Evolutionary conservation across 164 flowering plant genomes (phyloP).

Genomic region (Warburgia ugandensis): DNA sequence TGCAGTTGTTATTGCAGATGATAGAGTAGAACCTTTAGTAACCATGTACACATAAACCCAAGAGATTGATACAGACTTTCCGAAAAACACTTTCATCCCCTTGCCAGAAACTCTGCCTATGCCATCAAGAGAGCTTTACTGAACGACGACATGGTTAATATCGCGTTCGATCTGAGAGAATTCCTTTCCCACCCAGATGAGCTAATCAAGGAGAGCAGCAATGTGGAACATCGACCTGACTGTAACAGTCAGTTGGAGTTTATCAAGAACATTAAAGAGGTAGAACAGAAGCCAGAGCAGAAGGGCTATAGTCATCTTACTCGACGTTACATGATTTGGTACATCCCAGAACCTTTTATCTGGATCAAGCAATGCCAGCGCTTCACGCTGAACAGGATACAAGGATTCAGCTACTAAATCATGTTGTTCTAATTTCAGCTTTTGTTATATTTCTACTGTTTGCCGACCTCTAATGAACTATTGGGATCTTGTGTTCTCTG

Average conservation of each 20-base stretch:
- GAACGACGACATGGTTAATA: slow-evolving; percentile 56
- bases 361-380: slow-evolving; percentile 83
- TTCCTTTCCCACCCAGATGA: slow-evolving; percentile 94
- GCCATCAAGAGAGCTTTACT: slow-evolving; percentile 59
- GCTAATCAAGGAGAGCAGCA: slow-evolving; percentile 85
- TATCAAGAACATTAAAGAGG: slow-evolving; percentile 77
- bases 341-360: slow-evolving; percentile 77
- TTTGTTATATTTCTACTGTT: background rate
- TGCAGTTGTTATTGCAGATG: slow-evolving; percentile 82
- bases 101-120: slow-evolving; percentile 69
- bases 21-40: slow-evolving; percentile 67
- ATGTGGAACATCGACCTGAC: slow-evolving; percentile 85
- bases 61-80: slow-evolving; percentile 50
- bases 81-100: slow-evolving; percentile 73
- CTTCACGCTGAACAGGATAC: slow-evolving; percentile 80
- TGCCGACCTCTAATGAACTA: background rate
- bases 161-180: slow-evolving; percentile 85
- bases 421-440: background rate
- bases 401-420: slow-evolving; percentile 48
- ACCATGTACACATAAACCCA: slow-evolving; percentile 93
- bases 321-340: slow-evolving; percentile 96
- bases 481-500: background rate
- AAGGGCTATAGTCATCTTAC: slow-evolving; percentile 85
- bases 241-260: slow-evolving; percentile 87
- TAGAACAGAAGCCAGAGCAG: slow-evolving; percentile 81